Evolutionary conservation across 1,284 basidiomycete genomes (phyloP), one percentile per base, ranked within the genome.

Genomic region (Malassezia caprae): DNA sequence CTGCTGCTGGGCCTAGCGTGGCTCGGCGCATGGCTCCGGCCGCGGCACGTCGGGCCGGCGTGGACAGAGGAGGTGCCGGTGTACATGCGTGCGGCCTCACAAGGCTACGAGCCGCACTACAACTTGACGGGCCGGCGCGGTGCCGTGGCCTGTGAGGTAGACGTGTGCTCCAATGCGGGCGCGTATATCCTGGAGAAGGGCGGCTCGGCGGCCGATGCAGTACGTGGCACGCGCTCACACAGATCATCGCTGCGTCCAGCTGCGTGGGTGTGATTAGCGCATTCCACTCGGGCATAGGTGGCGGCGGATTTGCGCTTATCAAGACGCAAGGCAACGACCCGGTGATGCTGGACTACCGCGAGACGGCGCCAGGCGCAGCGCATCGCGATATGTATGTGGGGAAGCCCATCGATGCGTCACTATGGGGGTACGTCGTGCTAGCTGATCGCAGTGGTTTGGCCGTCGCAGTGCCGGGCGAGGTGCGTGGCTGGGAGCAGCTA

Each of bases 201-300:
- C 13, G 77, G 77, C 8, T 74, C 70, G 41, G 77, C 77, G 2
- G 76, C 75, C 19, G 77, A 78, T 51, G 67, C 65, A 59, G 68
- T 59, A 51, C 64, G 64, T 31, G 55, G 51, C 12, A 21, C 11
- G 28, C 12, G 21, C 45, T 24, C 5, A 35, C 30, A 15, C 12
- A 48, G 35, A 39, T 41, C n/a, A 76, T 76, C 28, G 68, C 70
- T 2, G 64, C 76, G 0, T 62, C 69, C 7, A 69, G 77, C 11
- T 78, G 77, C 45, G 74, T 78, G 23, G 77, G 77, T 4, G 68
- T 67, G 17, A 72, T 77, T 44, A 58, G 65, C n/a, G 65, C 68
- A 1, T 78, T 73, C 60, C 76, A 76, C 58, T 75, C 72, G 1
- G 77, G 77, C 7, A 75, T 78, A 27, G 77, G 76, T 4, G 76